Percentiles rank a stretch among this genome's conserved stretches.
Evolutionary conservation across 169 alveolate species (phyloP).

Genomic region (Plasmodium falciparum): DNA sequence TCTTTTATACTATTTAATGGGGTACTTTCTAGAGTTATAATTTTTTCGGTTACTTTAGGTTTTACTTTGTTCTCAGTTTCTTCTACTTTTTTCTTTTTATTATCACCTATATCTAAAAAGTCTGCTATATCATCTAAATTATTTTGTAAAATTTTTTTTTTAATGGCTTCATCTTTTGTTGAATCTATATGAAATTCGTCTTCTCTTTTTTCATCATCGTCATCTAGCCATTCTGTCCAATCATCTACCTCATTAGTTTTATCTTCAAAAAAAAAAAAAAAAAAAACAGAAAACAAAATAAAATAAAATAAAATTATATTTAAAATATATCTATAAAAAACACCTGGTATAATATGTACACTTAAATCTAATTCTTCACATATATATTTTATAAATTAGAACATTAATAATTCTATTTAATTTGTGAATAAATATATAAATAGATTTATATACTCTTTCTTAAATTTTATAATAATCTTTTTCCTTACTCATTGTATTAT

Average conservation of each 20-base stretch:
- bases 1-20: constrained; percentile 58
- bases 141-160: constrained; percentile 55
- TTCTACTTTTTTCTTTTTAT: constrained; percentile 26
- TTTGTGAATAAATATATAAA: no score
- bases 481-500: no score
- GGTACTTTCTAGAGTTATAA: constrained; percentile 46
- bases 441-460: no score
- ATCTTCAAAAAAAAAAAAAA: constrained; percentile 11
- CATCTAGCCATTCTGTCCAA: constrained; percentile 70
- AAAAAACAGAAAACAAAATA: background rate
- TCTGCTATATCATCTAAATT: constrained; percentile 65
- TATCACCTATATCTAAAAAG: constrained; percentile 45
- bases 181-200: background rate
- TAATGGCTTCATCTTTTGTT: constrained; percentile 23
- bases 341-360: no score
- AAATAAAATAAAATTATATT: no score
- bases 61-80: constrained; percentile 27
- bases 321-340: no score
- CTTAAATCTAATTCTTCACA: no score
- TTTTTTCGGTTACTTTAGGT: constrained; percentile 42
- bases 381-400: no score
- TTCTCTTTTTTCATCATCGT: constrained; percentile 63
- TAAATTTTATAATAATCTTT: no score
- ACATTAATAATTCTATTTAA: no score
- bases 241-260: constrained; percentile 42